These are phyloP conservation scores for Lactifluus pinguis DNA, from an alignment of 768 basidiomycete genomes.

Conservation along the genomic window DNA sequence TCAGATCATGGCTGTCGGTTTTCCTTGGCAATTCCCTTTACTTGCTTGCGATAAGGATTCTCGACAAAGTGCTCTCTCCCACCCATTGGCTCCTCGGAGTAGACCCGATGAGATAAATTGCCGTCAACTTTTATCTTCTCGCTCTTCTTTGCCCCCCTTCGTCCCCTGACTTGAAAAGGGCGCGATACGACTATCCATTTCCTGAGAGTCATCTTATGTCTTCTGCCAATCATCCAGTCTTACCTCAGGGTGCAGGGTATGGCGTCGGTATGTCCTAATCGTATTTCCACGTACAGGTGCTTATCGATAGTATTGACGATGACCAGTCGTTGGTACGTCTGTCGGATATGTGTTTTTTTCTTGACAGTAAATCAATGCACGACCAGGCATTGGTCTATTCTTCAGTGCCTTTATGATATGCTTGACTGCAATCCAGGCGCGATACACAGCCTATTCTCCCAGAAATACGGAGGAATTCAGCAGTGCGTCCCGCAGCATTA, in stretches of 20 bases:
- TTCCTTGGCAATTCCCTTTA: neutral
- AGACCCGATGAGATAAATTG: constrained; percentile 1
- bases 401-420: constrained; percentile 76
- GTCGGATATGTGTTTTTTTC: neutral
- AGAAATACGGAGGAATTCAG: constrained; percentile 78
- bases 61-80: neutral
- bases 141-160: neutral
- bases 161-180: neutral
- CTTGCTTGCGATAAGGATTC: constrained; percentile 4
- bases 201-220: constrained; percentile 9
- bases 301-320: neutral
- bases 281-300: neutral
- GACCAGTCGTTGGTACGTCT: constrained; percentile 43
- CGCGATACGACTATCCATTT: neutral
- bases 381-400: constrained; percentile 74
- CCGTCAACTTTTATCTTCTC: neutral
- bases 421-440: constrained; percentile 70
- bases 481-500: constrained; percentile 73
- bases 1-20: too few species aligned
- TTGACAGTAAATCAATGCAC: neutral
- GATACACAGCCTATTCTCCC: constrained; percentile 77
- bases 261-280: constrained; percentile 48
- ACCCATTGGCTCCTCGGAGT: neutral
- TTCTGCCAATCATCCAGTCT: constrained; percentile 30
- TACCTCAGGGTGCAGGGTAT: constrained; percentile 81